phyloP scores from a whole-genome alignment of 1,284 basidiomycete species.

The Phlebopus sp. region DNA sequence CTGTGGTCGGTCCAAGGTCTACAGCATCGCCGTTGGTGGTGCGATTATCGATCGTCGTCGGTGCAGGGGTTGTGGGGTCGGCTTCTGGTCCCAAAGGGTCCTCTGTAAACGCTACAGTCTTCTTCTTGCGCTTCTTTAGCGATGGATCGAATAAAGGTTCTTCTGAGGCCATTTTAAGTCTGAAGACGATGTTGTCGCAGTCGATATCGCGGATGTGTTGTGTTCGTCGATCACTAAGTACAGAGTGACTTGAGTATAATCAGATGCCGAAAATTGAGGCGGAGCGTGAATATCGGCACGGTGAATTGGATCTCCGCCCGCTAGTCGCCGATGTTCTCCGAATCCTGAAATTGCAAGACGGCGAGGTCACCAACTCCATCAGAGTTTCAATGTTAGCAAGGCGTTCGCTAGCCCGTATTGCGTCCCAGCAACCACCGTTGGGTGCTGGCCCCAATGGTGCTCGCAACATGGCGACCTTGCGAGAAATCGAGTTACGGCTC shows the following conservation, averaged over 20 bases:
- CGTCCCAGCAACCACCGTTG: slow-evolving; percentile 53
- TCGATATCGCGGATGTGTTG: slow-evolving; percentile 11
- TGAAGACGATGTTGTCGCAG: slow-evolving; percentile 19
- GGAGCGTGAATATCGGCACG: slow-evolving; percentile 21
- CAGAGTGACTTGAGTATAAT: slow-evolving; percentile 21
- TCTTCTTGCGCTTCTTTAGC: slow-evolving; percentile 85
- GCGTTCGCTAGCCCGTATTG: slow-evolving; percentile 63
- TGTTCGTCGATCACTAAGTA: slow-evolving; percentile 13
- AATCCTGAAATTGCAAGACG: slow-evolving; percentile 18
- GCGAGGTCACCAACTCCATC: slow-evolving; percentile 7
- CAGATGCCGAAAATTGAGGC: slow-evolving; percentile 28
- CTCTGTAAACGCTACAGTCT: slow-evolving; percentile 78
- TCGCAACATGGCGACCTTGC: slow-evolving; percentile 93
- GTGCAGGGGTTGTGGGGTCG: slow-evolving; percentile 74
- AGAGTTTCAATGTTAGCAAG: slow-evolving; percentile 56
- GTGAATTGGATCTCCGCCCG: slow-evolving; percentile 20
- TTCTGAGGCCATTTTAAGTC: slow-evolving; percentile 49
- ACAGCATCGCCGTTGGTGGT: slow-evolving; percentile 66
- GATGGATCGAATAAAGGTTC: slow-evolving; percentile 82
- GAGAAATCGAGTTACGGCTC: slow-evolving; percentile 94
- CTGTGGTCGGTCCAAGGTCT: slow-evolving; percentile 69
- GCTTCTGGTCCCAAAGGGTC: slow-evolving; percentile 81
- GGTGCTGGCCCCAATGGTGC: slow-evolving; percentile 63
- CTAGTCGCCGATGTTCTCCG: slow-evolving; percentile 41
- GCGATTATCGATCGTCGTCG: slow-evolving; percentile 62